Conservation (phyloP, 108 stramenopile species). For the Cyclotella distinguenda region DNA sequence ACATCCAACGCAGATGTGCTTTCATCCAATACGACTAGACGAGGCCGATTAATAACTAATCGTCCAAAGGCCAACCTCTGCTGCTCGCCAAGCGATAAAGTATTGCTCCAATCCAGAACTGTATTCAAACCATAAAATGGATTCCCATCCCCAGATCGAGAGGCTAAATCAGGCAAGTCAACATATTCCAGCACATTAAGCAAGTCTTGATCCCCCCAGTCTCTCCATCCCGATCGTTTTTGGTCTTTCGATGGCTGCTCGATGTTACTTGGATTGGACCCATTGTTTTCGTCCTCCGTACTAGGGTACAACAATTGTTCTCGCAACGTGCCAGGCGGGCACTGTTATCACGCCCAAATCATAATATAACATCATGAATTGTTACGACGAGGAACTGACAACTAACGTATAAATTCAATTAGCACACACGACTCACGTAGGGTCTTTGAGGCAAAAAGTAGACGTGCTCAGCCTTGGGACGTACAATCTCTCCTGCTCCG, state of each 20-base stretch:
- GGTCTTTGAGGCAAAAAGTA: slow-evolving; percentile 88
- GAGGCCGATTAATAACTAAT: slow-evolving; percentile 62
- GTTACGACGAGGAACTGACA: too few species aligned
- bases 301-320: slow-evolving; percentile 81
- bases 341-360: slow-evolving; percentile 11
- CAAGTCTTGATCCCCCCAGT: slow-evolving; percentile 43
- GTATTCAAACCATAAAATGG: slow-evolving; percentile 41
- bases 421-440: not conserved
- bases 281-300: slow-evolving; percentile 15
- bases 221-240: slow-evolving; percentile 30
- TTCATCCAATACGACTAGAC: slow-evolving; percentile 72
- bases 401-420: not conserved
- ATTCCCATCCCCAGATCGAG: slow-evolving; percentile 50
- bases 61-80: slow-evolving; percentile 72
- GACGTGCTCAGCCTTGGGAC: slow-evolving; percentile 58
- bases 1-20: slow-evolving; percentile 79
- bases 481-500: slow-evolving; percentile 65
- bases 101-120: slow-evolving; percentile 68
- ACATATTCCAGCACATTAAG: slow-evolving; percentile 42
- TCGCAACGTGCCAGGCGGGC: slow-evolving; percentile 72
- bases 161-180: slow-evolving; percentile 48
- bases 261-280: not conserved
- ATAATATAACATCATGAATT: not conserved
- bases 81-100: slow-evolving; percentile 80
- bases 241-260: slow-evolving; percentile 16